Base-by-base conservation (phyloP, 345 rosid species). In the Odontarrhena argentea region DNA sequence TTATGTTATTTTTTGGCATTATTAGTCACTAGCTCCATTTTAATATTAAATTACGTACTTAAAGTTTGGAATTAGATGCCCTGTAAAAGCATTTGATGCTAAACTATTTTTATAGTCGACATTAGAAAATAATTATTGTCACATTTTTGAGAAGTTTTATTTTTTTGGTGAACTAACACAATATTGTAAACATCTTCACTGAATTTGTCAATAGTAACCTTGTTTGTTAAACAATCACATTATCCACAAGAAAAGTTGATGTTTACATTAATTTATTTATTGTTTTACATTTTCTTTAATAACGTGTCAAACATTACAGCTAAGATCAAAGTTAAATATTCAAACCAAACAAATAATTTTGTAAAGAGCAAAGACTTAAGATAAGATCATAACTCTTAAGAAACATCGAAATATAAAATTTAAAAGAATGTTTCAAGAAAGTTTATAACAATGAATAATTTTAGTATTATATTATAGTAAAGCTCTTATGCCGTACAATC, bases 21-120 rank as follows among this genome's bases (percentile, higher is more conserved):
- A 42, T 8, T 53, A 28, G 30, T 35, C n/a, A 13, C 30, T 45
- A 58, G 26, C 15, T 52, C 65, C 55, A 60, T 52, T 7, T 40
- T 41, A 14, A 35, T 13, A 49, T 69, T 52, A 22, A 59, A 41
- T 3, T 2, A 60, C 41, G 25, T 61, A 26, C 10, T 61, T 25
- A 36, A 44, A 8, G 6, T 51, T 53, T 52, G 32, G 74, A 70
- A 70, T 61, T 70, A 8, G 74, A 70, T 69, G 40, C 74, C 8
- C n/a, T 47, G 25, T 68, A 65, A 32, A 28, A 28, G 45, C 47
- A 45, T 28, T 18, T 28, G 32, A 28, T 28, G 32, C 32, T 28
- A 28, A 18, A 18, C 22, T 18, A 18, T 18, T 18, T 18, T 18
- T 18, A 18, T 0, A 18, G 22, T 18, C 22, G 22, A 18, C 44